These are phyloP conservation scores for Elsinoe batatas DNA, from an alignment of 2,329 filamentous ascomycete genomes.

Conservation along the genomic window DNA sequence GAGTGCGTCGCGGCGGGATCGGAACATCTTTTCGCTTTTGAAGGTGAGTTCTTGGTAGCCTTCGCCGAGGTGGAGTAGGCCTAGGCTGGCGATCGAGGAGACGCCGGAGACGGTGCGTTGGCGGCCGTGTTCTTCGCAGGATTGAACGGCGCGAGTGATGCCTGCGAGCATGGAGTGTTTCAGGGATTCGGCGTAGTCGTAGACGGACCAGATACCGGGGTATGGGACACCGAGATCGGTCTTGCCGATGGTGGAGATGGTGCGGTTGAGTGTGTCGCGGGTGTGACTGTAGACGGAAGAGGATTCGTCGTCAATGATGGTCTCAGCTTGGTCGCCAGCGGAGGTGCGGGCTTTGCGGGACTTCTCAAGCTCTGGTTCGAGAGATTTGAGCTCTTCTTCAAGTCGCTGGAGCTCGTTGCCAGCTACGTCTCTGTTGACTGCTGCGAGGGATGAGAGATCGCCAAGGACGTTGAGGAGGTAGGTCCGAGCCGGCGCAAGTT, in stretches of 20 bases:
- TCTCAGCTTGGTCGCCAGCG: constrained; percentile 71
- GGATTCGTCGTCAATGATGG: constrained; percentile 74
- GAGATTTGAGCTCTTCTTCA: constrained; percentile 63
- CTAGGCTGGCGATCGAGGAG: constrained; percentile 77
- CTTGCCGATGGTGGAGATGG: constrained; percentile 68
- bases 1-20: constrained; percentile 66
- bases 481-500: constrained; percentile 88
- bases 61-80: constrained; percentile 77
- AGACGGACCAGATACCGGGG: constrained; percentile 72
- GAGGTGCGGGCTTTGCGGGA: constrained; percentile 71
- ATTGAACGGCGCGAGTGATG: constrained; percentile 66
- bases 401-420: constrained; percentile 77
- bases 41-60: constrained; percentile 81
- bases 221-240: constrained; percentile 74
- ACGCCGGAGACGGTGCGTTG: constrained; percentile 69
- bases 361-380: constrained; percentile 77
- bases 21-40: constrained; percentile 90
- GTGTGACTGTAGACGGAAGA: constrained; percentile 79
- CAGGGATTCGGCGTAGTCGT: constrained; percentile 86
- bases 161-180: constrained; percentile 86
- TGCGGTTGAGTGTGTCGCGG: constrained; percentile 60
- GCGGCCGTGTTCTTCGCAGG: constrained; percentile 81
- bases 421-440: constrained; percentile 79
- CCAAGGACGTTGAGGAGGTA: constrained; percentile 89
- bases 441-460: constrained; percentile 73